phyloP scores from a whole-genome alignment of 148 eudicot genomes.

The Fagopyrum esculentum region DNA sequence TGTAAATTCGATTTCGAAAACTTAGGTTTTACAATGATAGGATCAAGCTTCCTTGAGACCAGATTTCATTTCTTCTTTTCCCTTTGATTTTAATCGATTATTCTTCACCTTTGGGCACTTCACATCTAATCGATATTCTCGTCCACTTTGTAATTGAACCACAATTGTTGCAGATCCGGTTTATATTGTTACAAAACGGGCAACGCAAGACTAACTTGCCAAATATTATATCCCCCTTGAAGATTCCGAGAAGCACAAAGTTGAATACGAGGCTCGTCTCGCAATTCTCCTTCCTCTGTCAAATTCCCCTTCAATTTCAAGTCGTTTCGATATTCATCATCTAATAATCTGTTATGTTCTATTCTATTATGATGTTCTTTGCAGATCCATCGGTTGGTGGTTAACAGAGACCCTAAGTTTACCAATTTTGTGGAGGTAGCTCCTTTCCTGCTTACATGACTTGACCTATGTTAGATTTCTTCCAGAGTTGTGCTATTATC shows the following conservation, averaged over 20 bases:
- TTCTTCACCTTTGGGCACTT: not conserved
- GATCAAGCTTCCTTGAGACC: not conserved
- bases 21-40: not conserved
- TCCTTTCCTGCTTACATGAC: not conserved
- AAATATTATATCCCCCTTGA: no score
- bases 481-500: no score
- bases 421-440: constrained; percentile 96
- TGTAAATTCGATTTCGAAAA: not conserved
- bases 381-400: constrained; percentile 96
- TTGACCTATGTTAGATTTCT: no score
- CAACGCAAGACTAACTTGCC: no score
- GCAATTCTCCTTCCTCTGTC: no score
- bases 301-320: no score
- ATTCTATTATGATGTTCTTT: constrained; percentile 7
- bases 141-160: not conserved
- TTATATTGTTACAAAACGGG: no score
- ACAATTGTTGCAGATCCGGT: constrained; percentile 29
- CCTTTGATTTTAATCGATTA: not conserved
- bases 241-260: no score
- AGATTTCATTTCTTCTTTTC: not conserved
- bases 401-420: constrained; percentile 99
- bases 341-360: not conserved
- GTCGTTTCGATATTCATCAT: not conserved
- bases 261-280: no score
- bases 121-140: not conserved